Conservation (phyloP, 495 filamentous ascomycete species). For the Penicillium tannophilum region DNA sequence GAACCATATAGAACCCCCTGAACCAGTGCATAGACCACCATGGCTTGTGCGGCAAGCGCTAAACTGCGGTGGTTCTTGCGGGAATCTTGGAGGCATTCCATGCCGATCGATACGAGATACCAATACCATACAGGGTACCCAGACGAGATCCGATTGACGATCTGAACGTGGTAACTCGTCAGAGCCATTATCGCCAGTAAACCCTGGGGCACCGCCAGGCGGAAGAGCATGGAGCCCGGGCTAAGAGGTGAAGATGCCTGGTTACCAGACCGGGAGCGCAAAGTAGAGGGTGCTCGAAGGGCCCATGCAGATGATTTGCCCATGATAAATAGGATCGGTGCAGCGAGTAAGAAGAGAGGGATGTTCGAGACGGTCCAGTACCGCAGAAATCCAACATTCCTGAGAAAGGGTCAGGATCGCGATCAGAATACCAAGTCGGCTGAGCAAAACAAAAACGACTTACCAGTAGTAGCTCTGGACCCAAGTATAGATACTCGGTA, state of each 20-base stretch:
- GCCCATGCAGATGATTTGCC: constrained; percentile 59
- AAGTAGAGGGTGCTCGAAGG: constrained; percentile 28
- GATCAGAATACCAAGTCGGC: background rate
- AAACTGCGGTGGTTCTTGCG: constrained; percentile 25
- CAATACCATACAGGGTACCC: constrained; percentile 91
- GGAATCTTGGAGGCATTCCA: constrained; percentile 24
- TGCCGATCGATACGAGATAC: constrained; percentile 59
- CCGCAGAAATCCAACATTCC: constrained; percentile 82
- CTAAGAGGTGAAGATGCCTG: constrained; percentile 26
- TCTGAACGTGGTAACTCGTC: constrained; percentile 87
- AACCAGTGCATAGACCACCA: constrained; percentile 78
- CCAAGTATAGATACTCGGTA: constrained; percentile 89
- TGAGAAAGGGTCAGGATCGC: constrained; percentile 30
- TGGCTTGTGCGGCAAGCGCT: constrained; percentile 57
- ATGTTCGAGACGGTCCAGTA: constrained; percentile 91
- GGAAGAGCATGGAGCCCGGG: constrained; percentile 53
- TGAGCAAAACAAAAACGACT: constrained; percentile 21
- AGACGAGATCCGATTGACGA: constrained; percentile 85
- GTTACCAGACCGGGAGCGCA: constrained; percentile 17
- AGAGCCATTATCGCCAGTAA: constrained; percentile 70
- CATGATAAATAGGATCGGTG: constrained; percentile 75
- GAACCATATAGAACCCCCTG: constrained; percentile 84
- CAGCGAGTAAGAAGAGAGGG: constrained; percentile 83
- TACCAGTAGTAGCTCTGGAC: constrained; percentile 93
- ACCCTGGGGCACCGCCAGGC: constrained; percentile 68